These are phyloP conservation scores for Populus pruinosa DNA, from an alignment of 345 rosid genomes.

Conservation along the genomic window DNA sequence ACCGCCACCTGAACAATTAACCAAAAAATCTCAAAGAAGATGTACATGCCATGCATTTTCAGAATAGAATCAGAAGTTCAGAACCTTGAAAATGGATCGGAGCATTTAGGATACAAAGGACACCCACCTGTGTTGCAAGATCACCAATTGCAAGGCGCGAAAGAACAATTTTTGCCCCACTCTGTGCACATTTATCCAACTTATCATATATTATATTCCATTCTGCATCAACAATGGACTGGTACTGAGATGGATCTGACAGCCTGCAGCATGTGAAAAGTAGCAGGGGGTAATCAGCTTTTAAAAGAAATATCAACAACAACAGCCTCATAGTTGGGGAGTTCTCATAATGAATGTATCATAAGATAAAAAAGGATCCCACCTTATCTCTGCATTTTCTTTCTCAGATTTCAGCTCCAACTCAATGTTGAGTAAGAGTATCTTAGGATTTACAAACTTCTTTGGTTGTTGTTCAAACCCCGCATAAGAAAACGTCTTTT, in stretches of 20 bases:
- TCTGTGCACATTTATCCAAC: conserved; percentile 85
- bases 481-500: conserved; percentile 98
- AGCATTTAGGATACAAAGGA: neutral
- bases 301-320: neutral
- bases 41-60: neutral
- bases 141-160: conserved; percentile 98
- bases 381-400: conserved; percentile 99
- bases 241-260: conserved; percentile 93
- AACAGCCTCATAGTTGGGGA: neutral
- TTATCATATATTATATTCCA: conserved; percentile 99
- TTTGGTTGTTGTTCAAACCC: conserved; percentile 99
- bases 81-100: neutral
- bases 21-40: neutral
- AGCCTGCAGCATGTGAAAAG: conserved; percentile 46
- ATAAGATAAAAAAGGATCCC: conserved; percentile 1
- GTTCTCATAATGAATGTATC: neutral
- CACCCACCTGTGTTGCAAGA: conserved; percentile 85
- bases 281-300: conserved; percentile 8
- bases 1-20: neutral
- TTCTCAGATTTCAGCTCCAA: conserved; percentile 97
- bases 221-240: conserved; percentile 99
- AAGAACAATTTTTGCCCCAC: conserved; percentile 96
- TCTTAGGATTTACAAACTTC: conserved; percentile 75
- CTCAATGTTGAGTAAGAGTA: conserved; percentile 83
- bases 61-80: neutral